phyloP scores from a whole-genome alignment of 805 yeast species.

The Teunomyces lycoperdinae region DNA sequence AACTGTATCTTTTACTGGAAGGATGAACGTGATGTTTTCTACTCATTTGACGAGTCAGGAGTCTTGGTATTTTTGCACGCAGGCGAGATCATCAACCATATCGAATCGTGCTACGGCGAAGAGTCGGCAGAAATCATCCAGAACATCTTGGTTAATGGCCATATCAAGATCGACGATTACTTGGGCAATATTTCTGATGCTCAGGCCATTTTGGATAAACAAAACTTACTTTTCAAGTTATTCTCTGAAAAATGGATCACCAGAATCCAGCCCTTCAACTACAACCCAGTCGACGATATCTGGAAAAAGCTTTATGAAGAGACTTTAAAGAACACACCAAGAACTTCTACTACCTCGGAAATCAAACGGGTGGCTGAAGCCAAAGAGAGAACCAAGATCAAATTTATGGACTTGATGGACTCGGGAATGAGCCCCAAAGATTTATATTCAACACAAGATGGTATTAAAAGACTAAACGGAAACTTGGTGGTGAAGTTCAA shows the following conservation, averaged over 20 bases:
- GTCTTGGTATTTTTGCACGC: conserved; percentile 63
- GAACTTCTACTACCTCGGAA: conserved; percentile 37
- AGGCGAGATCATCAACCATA: conserved; percentile 66
- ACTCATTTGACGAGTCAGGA: conserved; percentile 64
- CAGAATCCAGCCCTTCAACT: conserved; percentile 28
- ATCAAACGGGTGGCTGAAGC: conserved; percentile 53
- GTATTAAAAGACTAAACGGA: conserved; percentile 46
- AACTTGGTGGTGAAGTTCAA: conserved; percentile 56
- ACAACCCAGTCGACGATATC: conserved; percentile 35
- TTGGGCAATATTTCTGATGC: conserved; percentile 23
- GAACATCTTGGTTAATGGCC: conserved; percentile 68
- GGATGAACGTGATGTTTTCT: conserved; percentile 44
- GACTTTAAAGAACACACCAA: conserved; percentile 32
- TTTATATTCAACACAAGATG: conserved; percentile 25
- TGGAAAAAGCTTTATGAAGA: conserved; percentile 39
- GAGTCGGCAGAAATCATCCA: conserved; percentile 60
- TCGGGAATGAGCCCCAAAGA: conserved; percentile 24
- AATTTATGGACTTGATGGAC: conserved; percentile 33
- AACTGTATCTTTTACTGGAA: conserved; percentile 70
- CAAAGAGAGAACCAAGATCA: conserved; percentile 49
- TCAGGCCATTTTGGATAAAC: conserved; percentile 17
- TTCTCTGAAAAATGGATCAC: conserved; percentile 38
- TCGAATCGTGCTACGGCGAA: conserved; percentile 45
- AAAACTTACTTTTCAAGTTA: conserved; percentile 24
- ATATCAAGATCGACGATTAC: conserved; percentile 53